Conservation (phyloP, 2,329 filamentous ascomycete species). For the Arthrobotrys conoides region DNA sequence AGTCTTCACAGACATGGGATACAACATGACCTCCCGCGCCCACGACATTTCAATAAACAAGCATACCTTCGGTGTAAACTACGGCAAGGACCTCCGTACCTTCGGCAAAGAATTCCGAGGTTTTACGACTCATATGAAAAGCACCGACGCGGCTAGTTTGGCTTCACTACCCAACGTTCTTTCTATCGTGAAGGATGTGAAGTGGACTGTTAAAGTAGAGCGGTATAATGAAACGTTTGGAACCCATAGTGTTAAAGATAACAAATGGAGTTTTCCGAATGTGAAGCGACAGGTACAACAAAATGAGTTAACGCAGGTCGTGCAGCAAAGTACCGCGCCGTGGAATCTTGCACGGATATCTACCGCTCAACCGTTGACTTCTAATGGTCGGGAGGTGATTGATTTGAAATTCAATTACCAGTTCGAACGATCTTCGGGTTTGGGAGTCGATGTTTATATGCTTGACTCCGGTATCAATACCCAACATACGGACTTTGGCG, state of each 20-base stretch:
- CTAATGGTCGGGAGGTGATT: conserved; percentile 62
- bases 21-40: conserved; percentile 64
- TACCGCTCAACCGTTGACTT: conserved; percentile 62
- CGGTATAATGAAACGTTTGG: conserved; percentile 47
- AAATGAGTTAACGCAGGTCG: background rate
- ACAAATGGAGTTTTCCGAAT: conserved; percentile 46
- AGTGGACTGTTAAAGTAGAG: conserved; percentile 16
- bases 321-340: conserved; percentile 54
- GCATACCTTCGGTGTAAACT: conserved; percentile 14
- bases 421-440: conserved; percentile 65
- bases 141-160: conserved; percentile 13
- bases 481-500: conserved; percentile 64
- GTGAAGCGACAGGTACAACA: conserved; percentile 12
- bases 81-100: conserved; percentile 18
- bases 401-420: conserved; percentile 63
- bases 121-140: conserved; percentile 60
- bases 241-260: conserved; percentile 37
- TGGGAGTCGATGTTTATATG: conserved; percentile 69
- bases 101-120: conserved; percentile 54
- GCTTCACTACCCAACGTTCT: conserved; percentile 19
- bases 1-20: conserved; percentile 61
- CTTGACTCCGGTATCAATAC: conserved; percentile 69
- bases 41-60: conserved; percentile 26
- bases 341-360: conserved; percentile 65
- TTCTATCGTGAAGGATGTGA: conserved; percentile 34